Base-by-base conservation (phyloP, 1,139 yeast species). In the Blastobotrys serpentis region DNA sequence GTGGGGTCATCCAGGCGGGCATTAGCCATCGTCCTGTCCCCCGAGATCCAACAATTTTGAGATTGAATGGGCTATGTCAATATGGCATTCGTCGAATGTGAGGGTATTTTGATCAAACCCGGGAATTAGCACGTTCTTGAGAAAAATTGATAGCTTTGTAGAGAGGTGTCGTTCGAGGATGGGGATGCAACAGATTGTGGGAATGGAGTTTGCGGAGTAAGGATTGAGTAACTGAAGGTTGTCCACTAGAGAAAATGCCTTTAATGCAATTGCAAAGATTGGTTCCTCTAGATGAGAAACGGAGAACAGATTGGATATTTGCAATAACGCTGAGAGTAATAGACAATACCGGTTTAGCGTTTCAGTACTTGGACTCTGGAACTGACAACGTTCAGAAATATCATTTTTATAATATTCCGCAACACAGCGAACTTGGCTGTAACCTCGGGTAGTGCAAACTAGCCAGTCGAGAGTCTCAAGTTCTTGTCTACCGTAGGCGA, bases 131-230 rank as follows among this genome's bases (percentile, higher is more conserved):
- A 7, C 22, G 14, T 36, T 17, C 19, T 19, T 36, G 23, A 36
- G 40, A 13, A 18, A 36, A 19, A 36, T 13, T 14, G 40, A 36
- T 4, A 36, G 40, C 10, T 7, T 7, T 4, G 13, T 11, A 10
- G 40, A 36, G 25, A 17, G 40, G 5, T 13, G 40, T 11, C 22
- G 25, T 19, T 36, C 40, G 3, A 36, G 25, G 4, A 36, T 36
- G 2, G 40, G 40, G 4, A 36, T 18, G 14, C 23, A 36, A 11
- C 40, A 36, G 14, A 36, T 36, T 17, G 40, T 8, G 14, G 25
- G 11, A 3, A 36, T 3, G 4, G 40, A 36, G 25, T 4, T 18
- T n/a, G 40, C 4, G 13, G 40, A 17, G n/a, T 36, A 19, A 5
- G 40, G 40, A 11, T 36, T n/a, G 25, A 36, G 40, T 7, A 17